Conservation (phyloP, 129 eudicot species). For the Flaveria brownii region DNA sequence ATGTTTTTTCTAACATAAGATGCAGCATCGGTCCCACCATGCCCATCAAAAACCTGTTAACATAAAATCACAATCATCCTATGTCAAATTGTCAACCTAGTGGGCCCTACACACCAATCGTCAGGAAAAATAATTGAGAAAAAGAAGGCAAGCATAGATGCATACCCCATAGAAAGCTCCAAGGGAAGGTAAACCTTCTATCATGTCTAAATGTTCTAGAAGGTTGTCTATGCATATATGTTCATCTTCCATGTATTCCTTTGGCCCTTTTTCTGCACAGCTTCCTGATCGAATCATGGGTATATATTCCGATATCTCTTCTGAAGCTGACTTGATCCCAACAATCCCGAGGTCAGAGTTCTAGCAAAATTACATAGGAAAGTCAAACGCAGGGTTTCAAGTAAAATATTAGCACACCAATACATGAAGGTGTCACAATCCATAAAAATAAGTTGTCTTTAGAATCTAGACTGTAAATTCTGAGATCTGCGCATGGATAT, state of each 20-base stretch:
- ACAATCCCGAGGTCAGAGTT: conserved; percentile 45
- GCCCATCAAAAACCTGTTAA: conserved; percentile 93
- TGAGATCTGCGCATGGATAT: background rate
- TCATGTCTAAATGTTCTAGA: conserved; percentile 51
- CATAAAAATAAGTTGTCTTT: background rate
- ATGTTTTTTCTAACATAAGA: conserved; percentile 61
- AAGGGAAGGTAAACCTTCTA: conserved; percentile 58
- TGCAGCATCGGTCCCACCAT: conserved; percentile 96
- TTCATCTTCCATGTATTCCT: conserved; percentile 87
- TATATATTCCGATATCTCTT: conserved; percentile 46
- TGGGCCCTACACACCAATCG: background rate
- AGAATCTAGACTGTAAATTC: background rate
- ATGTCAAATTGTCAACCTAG: conserved; percentile 9
- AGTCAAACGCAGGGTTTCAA: conserved; percentile 27
- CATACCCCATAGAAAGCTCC: conserved; percentile 93
- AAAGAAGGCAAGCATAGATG: conserved; percentile 14
- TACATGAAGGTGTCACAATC: background rate
- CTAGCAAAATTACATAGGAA: conserved; percentile 35
- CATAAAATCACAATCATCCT: background rate
- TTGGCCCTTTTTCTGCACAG: conserved; percentile 90
- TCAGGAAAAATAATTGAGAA: background rate
- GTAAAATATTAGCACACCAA: background rate
- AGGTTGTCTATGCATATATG: conserved; percentile 83
- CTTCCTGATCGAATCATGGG: conserved; percentile 88
- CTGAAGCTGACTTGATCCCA: conserved; percentile 50